phyloP scores from a whole-genome alignment of 441 rosid genomes.

The Rhodomyrtus psidioides region DNA sequence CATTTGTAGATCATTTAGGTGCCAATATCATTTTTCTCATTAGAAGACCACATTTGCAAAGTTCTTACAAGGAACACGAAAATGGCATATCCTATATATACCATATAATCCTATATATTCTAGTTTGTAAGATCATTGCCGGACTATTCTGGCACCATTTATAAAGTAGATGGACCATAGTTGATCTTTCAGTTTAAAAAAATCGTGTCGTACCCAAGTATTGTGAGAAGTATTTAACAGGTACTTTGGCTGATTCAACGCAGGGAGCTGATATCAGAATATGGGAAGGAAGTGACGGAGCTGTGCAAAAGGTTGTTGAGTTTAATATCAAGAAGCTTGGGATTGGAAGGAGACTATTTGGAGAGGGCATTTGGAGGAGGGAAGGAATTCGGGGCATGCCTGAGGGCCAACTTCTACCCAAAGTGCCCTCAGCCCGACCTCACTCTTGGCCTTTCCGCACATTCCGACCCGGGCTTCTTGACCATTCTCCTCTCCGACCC shows the following conservation, averaged over 20 bases:
- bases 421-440: conserved; percentile 14
- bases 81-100: no score
- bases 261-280: conserved; percentile 9
- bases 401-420: conserved; percentile 2
- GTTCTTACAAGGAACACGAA: no score
- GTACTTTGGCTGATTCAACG: neutral
- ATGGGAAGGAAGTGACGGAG: conserved; percentile 6
- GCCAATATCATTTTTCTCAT: neutral
- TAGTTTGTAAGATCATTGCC: neutral
- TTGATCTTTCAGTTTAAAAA: neutral
- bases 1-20: neutral
- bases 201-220: neutral
- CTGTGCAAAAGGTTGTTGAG: conserved; percentile 9
- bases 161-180: neutral
- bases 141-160: neutral
- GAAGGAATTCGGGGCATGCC: neutral
- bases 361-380: conserved; percentile 6
- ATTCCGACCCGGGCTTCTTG: neutral
- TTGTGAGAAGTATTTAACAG: neutral
- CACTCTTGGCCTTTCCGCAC: conserved; percentile 9
- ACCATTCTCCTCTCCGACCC: conserved; percentile 14
- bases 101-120: no score
- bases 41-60: neutral
- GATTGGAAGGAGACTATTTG: conserved; percentile 1
- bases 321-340: conserved; percentile 18